Evolutionary conservation across 371 early-diverging fungal genomes (phyloP), one percentile per base, ranked within the genome.

Genomic region (Lichtheimia corymbifera): DNA sequence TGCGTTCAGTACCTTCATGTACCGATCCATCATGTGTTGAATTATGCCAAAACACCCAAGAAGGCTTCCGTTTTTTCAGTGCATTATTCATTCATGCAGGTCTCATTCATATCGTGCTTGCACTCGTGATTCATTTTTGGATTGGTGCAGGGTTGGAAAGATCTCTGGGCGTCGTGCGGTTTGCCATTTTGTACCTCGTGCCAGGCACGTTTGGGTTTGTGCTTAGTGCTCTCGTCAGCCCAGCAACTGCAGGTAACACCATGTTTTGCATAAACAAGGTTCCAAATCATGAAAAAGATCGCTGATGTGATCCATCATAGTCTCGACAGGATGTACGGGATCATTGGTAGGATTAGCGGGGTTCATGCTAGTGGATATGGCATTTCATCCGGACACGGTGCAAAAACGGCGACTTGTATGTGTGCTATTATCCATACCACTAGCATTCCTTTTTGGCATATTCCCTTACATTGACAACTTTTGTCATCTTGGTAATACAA

Each of bases 51-150:
- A 28, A 28, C 57, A 43, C 28, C 25, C 22, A 56, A 6, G 44
- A 56, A 45, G 60, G 52, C 0, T 92, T 71, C 66, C 76, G 93
- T 11, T 89, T 93, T 61, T 74, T 93, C 42, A 70, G 80, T 15
- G 83, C 92, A 18, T 79, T 92, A 28, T 89, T 91, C 59, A 72
- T 94, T 58, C 94, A 92, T 68, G 91, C 83, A 42, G 94, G 93
- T 12, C 50, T 91, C 1, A 28, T 91, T 0, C 93, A 92, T 65
- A 61, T 90, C 22, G 5, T 82, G 3, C 66, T 91, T 61, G 91
- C 92, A 70, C 15, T 90, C 50, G 20, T 72, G 11, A 79, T 87
- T 35, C 92, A 91, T 54, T 55, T 88, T 45, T 66, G 71, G 28
- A 69, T 85, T 4, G 90, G 89, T 12, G 76, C 73, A 7, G 70